Percentiles rank a stretch among this genome's conserved stretches.
phyloP scores from a whole-genome alignment of 2,329 filamentous ascomycete genomes.

The Arthroderma sp. region DNA sequence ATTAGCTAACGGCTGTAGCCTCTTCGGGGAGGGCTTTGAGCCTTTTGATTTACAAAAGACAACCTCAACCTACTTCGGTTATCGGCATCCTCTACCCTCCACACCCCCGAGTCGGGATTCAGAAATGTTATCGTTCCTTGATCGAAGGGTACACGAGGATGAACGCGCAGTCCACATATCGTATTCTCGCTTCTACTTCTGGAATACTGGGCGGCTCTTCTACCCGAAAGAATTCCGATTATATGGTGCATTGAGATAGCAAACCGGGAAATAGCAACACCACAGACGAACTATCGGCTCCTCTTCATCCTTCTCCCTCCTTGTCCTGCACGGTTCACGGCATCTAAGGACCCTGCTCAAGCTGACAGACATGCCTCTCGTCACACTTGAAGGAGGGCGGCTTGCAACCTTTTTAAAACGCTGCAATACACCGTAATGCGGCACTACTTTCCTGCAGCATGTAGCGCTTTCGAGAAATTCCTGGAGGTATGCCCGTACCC shows the following conservation, averaged over 20 bases:
- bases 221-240: not conserved
- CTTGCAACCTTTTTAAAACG: not conserved
- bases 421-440: not conserved
- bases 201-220: not conserved
- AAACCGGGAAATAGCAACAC: not conserved
- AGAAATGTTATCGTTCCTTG: not conserved
- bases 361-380: not conserved
- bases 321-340: not conserved
- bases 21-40: not conserved
- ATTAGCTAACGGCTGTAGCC: not conserved
- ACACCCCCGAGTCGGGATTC: not conserved
- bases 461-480: not conserved
- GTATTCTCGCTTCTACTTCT: not conserved
- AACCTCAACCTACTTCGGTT: not conserved
- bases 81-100: not conserved
- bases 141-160: not conserved
- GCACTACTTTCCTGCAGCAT: not conserved
- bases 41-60: not conserved
- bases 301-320: not conserved
- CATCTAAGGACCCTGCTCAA: not conserved
- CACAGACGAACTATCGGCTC: not conserved
- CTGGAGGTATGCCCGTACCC: not conserved
- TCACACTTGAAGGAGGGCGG: not conserved
- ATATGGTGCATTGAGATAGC: not conserved
- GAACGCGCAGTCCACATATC: not conserved